Evolutionary conservation across 345 rosid species (phyloP).

Genomic region (Syzygium oleosum): DNA sequence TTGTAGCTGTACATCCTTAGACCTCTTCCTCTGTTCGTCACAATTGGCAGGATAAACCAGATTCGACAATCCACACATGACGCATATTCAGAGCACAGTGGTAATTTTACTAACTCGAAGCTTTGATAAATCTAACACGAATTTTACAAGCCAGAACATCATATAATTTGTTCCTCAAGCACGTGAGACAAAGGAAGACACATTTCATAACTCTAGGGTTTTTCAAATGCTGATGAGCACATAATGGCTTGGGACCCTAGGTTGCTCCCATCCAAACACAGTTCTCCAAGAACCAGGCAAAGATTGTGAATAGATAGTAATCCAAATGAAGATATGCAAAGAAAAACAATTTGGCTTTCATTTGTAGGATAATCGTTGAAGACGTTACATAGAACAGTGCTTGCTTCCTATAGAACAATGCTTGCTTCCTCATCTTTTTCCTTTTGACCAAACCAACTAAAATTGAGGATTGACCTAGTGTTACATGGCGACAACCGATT

Average conservation of each 20-base stretch:
- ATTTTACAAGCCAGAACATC: neutral
- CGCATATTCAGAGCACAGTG: neutral
- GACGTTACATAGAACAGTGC: neutral
- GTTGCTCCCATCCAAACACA: neutral
- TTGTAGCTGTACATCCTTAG: neutral
- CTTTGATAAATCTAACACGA: neutral
- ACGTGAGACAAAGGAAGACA: neutral
- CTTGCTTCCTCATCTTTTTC: neutral
- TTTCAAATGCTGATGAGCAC: neutral
- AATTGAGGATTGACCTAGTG: slow-evolving; percentile 14
- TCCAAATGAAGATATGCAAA: neutral
- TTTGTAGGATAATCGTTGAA: neutral
- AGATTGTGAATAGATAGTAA: neutral
- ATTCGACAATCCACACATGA: neutral
- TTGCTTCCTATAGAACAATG: neutral
- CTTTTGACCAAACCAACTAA: slow-evolving; percentile 14
- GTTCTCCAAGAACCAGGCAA: neutral
- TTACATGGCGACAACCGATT: slow-evolving; percentile 1
- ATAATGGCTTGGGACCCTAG: neutral
- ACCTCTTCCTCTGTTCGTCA: neutral
- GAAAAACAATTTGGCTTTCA: neutral
- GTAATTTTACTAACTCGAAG: neutral
- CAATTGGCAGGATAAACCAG: neutral
- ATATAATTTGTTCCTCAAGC: neutral
- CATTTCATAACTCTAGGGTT: neutral